A percentile compares a stretch with the other conserved stretches of the same genome.
phyloP scores from a whole-genome alignment of 2,329 filamentous ascomycete genomes.

The Didymella arachidicola region DNA sequence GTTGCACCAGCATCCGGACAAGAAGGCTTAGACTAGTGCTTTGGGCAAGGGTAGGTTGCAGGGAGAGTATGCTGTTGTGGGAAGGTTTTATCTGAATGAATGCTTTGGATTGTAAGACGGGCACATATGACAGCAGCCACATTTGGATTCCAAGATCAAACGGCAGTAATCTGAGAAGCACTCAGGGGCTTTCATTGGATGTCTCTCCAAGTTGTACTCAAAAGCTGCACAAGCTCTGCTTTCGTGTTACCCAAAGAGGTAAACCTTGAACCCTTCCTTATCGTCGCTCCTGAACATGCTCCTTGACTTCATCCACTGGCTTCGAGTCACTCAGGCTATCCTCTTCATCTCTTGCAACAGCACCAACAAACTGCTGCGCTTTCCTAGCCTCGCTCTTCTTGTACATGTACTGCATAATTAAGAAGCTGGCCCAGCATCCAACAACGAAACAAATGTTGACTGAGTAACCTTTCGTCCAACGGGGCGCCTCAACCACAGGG shows the following conservation, averaged over 20 bases:
- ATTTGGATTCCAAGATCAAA: too few relatives aligned
- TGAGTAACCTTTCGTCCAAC: constrained; percentile 60
- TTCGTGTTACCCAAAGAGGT: too few relatives aligned
- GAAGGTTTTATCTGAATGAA: too few relatives aligned
- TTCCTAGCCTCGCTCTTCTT: constrained; percentile 41
- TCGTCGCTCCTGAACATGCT: constrained; percentile 12
- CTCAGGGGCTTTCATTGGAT: too few relatives aligned
- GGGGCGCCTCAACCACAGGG: constrained; percentile 49
- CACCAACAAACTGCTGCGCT: constrained; percentile 17
- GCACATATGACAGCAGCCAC: too few relatives aligned
- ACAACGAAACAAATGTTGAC: constrained; percentile 58
- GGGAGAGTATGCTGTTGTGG: too few relatives aligned
- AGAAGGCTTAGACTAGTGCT: constrained; percentile 26
- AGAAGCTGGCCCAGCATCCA: constrained; percentile 55
- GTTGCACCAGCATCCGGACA: constrained; percentile 36
- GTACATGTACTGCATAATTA: constrained; percentile 51
- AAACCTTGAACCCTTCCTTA: neutral
- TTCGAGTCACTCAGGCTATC: constrained; percentile 24
- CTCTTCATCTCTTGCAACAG: constrained; percentile 38
- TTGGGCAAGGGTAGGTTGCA: too few relatives aligned
- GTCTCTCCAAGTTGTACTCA: too few relatives aligned
- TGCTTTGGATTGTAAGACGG: too few relatives aligned
- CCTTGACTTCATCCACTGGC: constrained; percentile 8
- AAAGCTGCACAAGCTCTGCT: too few relatives aligned
- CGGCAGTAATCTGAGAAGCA: too few relatives aligned